These are phyloP conservation scores for Curvularia sp. DNA, from an alignment of 2,329 filamentous ascomycete species.

Conservation along the genomic window DNA sequence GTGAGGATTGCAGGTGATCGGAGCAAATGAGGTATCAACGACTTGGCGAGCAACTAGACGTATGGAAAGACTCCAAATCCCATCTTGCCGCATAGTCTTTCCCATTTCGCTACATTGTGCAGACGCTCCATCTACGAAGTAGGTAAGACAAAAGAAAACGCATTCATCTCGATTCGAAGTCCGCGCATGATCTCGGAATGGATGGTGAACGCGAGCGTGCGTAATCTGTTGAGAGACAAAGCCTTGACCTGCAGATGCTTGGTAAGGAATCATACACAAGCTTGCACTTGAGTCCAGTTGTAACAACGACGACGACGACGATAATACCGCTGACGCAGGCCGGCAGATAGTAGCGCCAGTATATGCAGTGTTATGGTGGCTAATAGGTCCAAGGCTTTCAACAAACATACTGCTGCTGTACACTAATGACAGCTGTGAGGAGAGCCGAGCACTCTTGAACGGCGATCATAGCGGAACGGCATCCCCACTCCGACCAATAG, in stretches of 20 bases:
- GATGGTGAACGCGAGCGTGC: background rate
- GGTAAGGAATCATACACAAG: background rate
- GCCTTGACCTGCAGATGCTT: background rate
- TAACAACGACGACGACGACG: slow-evolving; percentile 3
- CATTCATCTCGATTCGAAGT: background rate
- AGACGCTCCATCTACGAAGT: background rate
- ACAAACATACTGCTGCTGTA: slow-evolving; percentile 6
- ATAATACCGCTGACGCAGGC: slow-evolving; percentile 2
- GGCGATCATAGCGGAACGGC: slow-evolving; percentile 14
- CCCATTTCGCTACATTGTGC: background rate
- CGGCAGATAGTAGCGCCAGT: background rate
- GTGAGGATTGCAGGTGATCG: slow-evolving; percentile 47
- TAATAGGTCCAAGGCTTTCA: background rate
- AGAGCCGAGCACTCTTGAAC: slow-evolving; percentile 18
- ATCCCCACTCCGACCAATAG: slow-evolving; percentile 13
- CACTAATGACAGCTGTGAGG: slow-evolving; percentile 11
- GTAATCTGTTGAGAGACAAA: background rate
- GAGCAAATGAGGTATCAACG: background rate
- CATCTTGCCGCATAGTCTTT: background rate
- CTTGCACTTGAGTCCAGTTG: slow-evolving; percentile 2
- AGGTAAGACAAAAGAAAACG: background rate
- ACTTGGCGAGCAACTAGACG: background rate
- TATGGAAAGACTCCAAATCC: background rate
- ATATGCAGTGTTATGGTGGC: slow-evolving; percentile 6
- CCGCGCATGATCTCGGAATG: background rate